Evolutionary conservation across 1,139 yeast genomes (phyloP).

Genomic region (Yamadazyma friedrichii): DNA sequence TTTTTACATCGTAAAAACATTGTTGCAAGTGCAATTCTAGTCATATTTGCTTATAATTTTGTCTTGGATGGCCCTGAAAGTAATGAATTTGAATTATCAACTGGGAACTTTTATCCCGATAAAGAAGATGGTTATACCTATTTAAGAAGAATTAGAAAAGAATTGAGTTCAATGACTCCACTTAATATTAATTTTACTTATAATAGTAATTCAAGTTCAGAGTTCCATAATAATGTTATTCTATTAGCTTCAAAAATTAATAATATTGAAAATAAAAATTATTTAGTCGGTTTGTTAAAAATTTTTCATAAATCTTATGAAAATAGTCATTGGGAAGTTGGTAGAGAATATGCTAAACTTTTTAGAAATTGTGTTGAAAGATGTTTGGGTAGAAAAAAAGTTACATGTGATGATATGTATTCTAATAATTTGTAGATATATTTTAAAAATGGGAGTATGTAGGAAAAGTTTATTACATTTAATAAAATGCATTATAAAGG

Average conservation of each 20-base stretch:
- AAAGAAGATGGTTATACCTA: constrained; percentile 37
- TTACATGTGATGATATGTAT: constrained; percentile 51
- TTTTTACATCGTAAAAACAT: constrained; percentile 56
- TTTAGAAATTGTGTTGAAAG: constrained; percentile 52
- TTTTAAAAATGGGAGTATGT: not conserved
- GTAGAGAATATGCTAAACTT: constrained; percentile 51
- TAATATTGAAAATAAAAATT: constrained; percentile 20
- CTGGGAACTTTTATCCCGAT: constrained; percentile 19
- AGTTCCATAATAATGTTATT: constrained; percentile 17
- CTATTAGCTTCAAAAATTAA: constrained; percentile 16
- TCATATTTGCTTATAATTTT: constrained; percentile 60
- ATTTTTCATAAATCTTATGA: constrained; percentile 38
- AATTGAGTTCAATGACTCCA: constrained; percentile 25
- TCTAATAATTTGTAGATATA: constrained; percentile 3
- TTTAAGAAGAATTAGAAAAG: constrained; percentile 35
- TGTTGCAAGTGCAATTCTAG: constrained; percentile 49
- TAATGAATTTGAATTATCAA: constrained; percentile 15
- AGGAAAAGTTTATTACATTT: not conserved
- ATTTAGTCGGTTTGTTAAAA: constrained; percentile 48
- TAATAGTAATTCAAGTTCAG: constrained; percentile 8
- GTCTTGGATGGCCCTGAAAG: constrained; percentile 57
- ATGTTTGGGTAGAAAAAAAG: constrained; percentile 44
- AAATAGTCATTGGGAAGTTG: constrained; percentile 53
- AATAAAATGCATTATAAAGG: constrained; percentile 18
- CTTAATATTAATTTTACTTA: constrained; percentile 6